Evolutionary conservation across 768 basidiomycete species (phyloP).

Genomic region (Naganishia antarctica): DNA sequence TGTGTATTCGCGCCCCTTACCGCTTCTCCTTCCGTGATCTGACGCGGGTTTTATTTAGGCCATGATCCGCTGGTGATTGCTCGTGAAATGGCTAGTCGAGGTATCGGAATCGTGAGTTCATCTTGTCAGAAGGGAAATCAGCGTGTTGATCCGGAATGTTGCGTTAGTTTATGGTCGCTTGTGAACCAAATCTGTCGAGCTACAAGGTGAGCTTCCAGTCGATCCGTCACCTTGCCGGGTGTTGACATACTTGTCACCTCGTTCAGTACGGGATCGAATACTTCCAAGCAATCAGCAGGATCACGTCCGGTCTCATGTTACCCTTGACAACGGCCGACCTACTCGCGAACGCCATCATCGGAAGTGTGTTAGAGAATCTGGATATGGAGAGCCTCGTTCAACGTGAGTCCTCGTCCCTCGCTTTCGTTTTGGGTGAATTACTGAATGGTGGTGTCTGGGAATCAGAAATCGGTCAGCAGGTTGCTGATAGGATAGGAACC

Average conservation of each 20-base stretch:
- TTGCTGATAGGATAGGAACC: slow-evolving; percentile 76
- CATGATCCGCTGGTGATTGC: slow-evolving; percentile 82
- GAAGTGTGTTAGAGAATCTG: slow-evolving; percentile 91
- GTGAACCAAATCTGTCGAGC: slow-evolving; percentile 64
- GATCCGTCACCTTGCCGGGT: not conserved
- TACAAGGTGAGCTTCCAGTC: slow-evolving; percentile 36
- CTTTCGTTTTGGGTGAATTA: not conserved
- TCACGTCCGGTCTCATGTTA: slow-evolving; percentile 93
- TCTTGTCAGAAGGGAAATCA: not conserved
- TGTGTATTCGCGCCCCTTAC: not conserved
- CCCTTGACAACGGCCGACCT: slow-evolving; percentile 92
- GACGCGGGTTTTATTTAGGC: not conserved
- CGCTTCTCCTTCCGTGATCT: no score
- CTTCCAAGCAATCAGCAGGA: slow-evolving; percentile 83
- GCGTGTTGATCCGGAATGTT: not conserved
- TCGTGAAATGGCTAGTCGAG: slow-evolving; percentile 79
- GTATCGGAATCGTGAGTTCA: slow-evolving; percentile 75
- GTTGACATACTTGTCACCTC: not conserved
- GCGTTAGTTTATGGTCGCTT: slow-evolving; percentile 98
- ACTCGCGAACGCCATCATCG: slow-evolving; percentile 86
- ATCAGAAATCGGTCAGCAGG: slow-evolving; percentile 81
- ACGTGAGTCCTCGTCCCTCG: slow-evolving; percentile 35
- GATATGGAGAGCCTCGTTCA: slow-evolving; percentile 96
- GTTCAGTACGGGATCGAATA: slow-evolving; percentile 58
- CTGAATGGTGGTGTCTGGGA: not conserved